Evolutionary conservation across 179 eudicot species (phyloP).

Genomic region (Heliamphora pulchella): DNA sequence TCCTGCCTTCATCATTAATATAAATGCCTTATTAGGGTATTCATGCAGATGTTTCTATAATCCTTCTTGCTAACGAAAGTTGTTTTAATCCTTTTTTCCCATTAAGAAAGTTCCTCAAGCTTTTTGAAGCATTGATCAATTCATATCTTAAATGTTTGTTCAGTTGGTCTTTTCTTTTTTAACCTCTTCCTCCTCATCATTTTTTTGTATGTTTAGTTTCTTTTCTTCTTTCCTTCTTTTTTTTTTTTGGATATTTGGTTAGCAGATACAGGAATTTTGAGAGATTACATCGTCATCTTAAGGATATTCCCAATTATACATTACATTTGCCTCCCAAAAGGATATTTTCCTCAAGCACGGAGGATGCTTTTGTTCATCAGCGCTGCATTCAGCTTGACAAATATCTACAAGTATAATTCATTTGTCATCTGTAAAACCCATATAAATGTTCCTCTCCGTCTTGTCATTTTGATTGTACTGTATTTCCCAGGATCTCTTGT

Average conservation of each 20-base stretch:
- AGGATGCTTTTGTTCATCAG: constrained; percentile 96
- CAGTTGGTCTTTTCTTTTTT: not conserved
- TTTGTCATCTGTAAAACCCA: not conserved
- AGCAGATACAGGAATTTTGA: constrained; percentile 94
- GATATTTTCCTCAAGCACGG: constrained; percentile 97
- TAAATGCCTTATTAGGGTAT: not conserved
- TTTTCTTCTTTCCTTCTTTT: not conserved
- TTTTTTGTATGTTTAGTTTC: not conserved
- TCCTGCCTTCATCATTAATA: constrained; percentile 12
- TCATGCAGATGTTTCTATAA: constrained; percentile 5
- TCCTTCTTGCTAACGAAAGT: not conserved
- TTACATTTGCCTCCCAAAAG: constrained; percentile 97
- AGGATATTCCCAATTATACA: constrained; percentile 92
- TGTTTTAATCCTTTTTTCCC: not conserved
- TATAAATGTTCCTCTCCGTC: constrained; percentile 8
- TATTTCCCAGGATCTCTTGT: constrained; percentile 72
- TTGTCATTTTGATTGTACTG: constrained; percentile 13
- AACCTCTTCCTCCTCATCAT: too few species aligned
- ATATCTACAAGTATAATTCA: constrained; percentile 67
- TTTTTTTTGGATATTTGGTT: constrained; percentile 8
- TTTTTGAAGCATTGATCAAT: not conserved
- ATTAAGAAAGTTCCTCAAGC: not conserved
- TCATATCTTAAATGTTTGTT: not conserved
- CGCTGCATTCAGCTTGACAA: constrained; percentile 96
- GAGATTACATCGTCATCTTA: constrained; percentile 89